Base-by-base conservation (phyloP, 2,329 filamentous ascomycete species). In the Aureobasidium sp. region DNA sequence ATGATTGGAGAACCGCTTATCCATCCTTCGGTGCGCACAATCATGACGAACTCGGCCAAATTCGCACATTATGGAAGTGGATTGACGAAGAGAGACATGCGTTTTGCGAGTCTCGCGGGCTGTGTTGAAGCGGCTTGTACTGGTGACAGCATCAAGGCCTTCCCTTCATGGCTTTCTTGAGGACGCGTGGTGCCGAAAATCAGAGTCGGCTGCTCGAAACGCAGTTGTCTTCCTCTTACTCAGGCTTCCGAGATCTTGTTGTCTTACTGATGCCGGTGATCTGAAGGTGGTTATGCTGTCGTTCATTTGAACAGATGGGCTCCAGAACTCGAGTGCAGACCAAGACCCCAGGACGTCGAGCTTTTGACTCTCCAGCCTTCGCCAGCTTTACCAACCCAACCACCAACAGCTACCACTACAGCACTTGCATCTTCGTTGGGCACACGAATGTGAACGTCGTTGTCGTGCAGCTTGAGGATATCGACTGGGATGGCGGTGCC, bases 401-500 rank as follows among this genome's bases (percentile, higher is more conserved):
- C 85, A 3, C 86, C 84, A 15, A 89, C 74, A 2, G 86, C 87
- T 0, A 84, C 87, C 0, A 85, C 77, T 61, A 91, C 82, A 0
- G 81, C 78, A 1, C 76, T 77, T 8, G 86, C 74, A 67, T 90
- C 86, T 62, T 81, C 79, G 5, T 80, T 76, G 5, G 87, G 86
- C 9, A 90, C 72, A 20, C 88, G 79, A 55, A 91, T 72, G 86
- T 87, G 90, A 61, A 82, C 82, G 52, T 84, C 78, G 6, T 70
- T 68, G 1, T 76, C 79, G 3, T 83, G 74, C 0, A 86, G 76
- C 67, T 86, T 84, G 37, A 93, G 79, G 22, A 92, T 84, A 69
- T 93, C 90, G 62, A 91, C 70, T 1, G 86, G 76, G 3, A 92
- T 85, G 12, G 84, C 84, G 1, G 80, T 75, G 12, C 90, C 90